Conservation (phyloP, 306 rosid species). For the Nissolia schottii region DNA sequence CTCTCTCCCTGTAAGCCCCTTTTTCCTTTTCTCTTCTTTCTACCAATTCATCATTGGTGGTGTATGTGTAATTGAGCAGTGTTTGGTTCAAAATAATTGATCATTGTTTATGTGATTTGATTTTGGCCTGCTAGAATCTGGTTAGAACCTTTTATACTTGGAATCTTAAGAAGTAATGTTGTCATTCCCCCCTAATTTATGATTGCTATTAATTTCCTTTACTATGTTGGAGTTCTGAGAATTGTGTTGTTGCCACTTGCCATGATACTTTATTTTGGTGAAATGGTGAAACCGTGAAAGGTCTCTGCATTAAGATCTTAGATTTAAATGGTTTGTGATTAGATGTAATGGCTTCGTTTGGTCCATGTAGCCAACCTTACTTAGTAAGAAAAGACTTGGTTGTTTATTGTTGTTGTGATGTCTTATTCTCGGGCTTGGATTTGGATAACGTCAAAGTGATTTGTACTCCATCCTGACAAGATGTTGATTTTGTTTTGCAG, state of each 20-base stretch:
- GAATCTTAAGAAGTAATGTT: not conserved
- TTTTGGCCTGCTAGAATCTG: not conserved
- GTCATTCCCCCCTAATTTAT: not conserved
- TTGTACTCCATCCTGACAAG: not conserved
- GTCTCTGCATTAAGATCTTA: not conserved
- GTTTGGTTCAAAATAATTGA: not conserved
- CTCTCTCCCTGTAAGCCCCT: constrained; percentile 70
- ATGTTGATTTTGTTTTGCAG: constrained; percentile 44
- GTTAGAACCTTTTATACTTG: not conserved
- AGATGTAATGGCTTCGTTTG: not conserved
- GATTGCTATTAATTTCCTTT: not conserved
- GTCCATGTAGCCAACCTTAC: not conserved
- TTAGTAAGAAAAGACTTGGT: not conserved
- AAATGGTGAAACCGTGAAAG: not conserved
- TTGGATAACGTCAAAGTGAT: not conserved
- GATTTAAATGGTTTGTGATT: not conserved
- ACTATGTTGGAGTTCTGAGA: not conserved
- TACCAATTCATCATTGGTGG: not conserved
- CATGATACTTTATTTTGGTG: not conserved
- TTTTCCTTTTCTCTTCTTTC: not conserved
- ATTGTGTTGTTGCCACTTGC: not conserved
- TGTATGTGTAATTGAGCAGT: no score
- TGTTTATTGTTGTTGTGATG: not conserved
- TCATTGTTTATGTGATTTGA: not conserved
- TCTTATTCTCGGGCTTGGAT: not conserved